Conservation (phyloP, 257 asterid species). For the Jasminum sambac region DNA sequence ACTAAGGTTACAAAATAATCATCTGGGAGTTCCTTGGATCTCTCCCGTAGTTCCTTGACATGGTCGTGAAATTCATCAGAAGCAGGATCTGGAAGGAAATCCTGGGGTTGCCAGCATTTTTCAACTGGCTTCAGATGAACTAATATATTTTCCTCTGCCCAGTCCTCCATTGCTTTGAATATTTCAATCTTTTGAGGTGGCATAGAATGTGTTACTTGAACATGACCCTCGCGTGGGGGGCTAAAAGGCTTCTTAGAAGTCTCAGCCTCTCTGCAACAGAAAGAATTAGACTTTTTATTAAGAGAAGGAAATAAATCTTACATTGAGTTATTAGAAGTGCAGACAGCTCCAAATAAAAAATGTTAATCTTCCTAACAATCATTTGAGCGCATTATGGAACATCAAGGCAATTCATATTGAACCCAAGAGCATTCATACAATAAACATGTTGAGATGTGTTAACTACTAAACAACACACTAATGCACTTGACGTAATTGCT, state of each 20-base stretch:
- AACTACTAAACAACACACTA: too few relatives aligned
- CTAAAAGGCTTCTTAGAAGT: slow-evolving; percentile 53
- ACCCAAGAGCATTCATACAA: neutral
- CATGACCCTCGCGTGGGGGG: slow-evolving; percentile 65
- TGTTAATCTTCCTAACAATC: slow-evolving; percentile 1
- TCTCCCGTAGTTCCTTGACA: slow-evolving; percentile 62
- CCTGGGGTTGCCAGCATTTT: slow-evolving; percentile 91
- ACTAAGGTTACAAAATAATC: slow-evolving; percentile 74
- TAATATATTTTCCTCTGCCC: slow-evolving; percentile 69
- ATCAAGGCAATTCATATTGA: neutral
- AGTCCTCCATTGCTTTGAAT: slow-evolving; percentile 59
- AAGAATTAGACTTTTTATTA: neutral
- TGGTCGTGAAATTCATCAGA: slow-evolving; percentile 77
- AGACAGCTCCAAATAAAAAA: slow-evolving; percentile 5
- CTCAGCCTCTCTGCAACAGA: slow-evolving; percentile 47
- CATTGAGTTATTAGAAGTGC: neutral
- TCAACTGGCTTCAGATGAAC: slow-evolving; percentile 78
- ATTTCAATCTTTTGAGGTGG: slow-evolving; percentile 76
- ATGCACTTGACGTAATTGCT: too few relatives aligned
- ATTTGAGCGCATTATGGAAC: neutral
- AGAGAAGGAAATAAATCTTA: neutral
- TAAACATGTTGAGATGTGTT: neutral
- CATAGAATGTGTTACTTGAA: slow-evolving; percentile 82
- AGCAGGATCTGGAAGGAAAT: slow-evolving; percentile 78
- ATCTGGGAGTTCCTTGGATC: slow-evolving; percentile 76